Evolutionary conservation across 2,329 filamentous ascomycete species (phyloP).

Genomic region (Pseudohalonectria lignicola): DNA sequence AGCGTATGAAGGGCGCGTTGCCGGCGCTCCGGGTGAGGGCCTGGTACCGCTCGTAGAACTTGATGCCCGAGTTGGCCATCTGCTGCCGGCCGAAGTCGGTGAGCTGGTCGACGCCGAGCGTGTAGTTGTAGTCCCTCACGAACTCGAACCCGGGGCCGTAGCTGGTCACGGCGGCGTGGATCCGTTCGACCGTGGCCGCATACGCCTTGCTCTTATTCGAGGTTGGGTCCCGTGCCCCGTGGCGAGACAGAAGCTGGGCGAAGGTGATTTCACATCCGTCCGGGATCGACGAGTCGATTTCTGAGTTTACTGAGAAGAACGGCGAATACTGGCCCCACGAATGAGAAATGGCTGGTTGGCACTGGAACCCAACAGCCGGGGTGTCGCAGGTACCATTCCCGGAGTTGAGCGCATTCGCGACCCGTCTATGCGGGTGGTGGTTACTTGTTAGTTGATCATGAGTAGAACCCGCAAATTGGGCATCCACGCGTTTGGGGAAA

Average conservation of each 20-base stretch:
- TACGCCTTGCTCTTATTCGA: conserved; percentile 54
- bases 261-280: conserved; percentile 65
- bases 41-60: conserved; percentile 66
- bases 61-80: conserved; percentile 62
- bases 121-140: conserved; percentile 60
- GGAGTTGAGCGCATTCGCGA: neutral
- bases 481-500: too few relatives aligned
- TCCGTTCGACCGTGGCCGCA: conserved; percentile 48
- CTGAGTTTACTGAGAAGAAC: conserved; percentile 65
- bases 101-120: conserved; percentile 38
- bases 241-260: conserved; percentile 70
- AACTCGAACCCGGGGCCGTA: conserved; percentile 60
- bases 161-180: conserved; percentile 44
- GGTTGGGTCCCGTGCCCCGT: conserved; percentile 78
- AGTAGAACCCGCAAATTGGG: too few relatives aligned
- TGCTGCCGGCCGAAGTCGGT: conserved; percentile 57
- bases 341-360: conserved; percentile 48
- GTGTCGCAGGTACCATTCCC: conserved; percentile 33
- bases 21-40: conserved; percentile 41
- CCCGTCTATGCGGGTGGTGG: neutral
- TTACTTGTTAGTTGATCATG: neutral
- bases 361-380: conserved; percentile 48
- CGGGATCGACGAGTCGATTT: conserved; percentile 50
- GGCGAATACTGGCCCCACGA: conserved; percentile 85
- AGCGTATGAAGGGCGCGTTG: conserved; percentile 37